Evolutionary conservation across 331 rosid species (phyloP), one percentile per base, ranked within the genome.

Genomic region (Pyrus hybrid): DNA sequence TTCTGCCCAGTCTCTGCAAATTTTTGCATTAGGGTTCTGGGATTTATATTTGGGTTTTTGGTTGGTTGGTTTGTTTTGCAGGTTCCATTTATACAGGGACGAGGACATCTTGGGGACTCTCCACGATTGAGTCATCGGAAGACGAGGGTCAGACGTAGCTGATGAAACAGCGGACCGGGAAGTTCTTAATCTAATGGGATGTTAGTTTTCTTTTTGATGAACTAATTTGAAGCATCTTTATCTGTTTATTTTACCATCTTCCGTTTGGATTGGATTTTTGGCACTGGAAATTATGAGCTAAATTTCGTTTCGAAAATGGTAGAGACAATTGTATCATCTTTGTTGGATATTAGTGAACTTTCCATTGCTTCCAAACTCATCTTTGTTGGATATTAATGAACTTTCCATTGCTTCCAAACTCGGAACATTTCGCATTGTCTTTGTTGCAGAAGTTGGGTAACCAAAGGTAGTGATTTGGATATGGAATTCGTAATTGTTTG

Each of bases 101-200:
- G 98, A 93, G 41, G 98, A 93, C 66, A 83, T 93, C 45, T 73
- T 93, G 91, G 98, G 97, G n/a, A 89, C 87, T 68, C 84, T 93
- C 21, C 91, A 77, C 63, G 92, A 88, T 51, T 90, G 88, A 93
- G 78, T 12, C 65, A 5, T 22, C 2, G 2, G 62, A 23, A 22
- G 16, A 63, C 2, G 21, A 61, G 25, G 33, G 16, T 56, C 29
- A 23, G 21, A 45, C 51, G 75, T 25, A 28, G 51, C 70, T 74
- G 70, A n/a, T 20, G 49, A 45, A 26, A 16, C 30, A 43, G 30
- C 13, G 45, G 35, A 43, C 21, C n/a, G 25, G 47, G 5, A 28
- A 28, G 47, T 74, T 29, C 41, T 13, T 35, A 35, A 8, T 8
- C 43, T 37, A 26, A 37, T 73, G 77, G 71, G 77, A 63, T 74